A percentile compares a stretch with the other conserved stretches of the same genome.
Conservation (phyloP, 257 asterid species). For the Fraxinus anomala region DNA sequence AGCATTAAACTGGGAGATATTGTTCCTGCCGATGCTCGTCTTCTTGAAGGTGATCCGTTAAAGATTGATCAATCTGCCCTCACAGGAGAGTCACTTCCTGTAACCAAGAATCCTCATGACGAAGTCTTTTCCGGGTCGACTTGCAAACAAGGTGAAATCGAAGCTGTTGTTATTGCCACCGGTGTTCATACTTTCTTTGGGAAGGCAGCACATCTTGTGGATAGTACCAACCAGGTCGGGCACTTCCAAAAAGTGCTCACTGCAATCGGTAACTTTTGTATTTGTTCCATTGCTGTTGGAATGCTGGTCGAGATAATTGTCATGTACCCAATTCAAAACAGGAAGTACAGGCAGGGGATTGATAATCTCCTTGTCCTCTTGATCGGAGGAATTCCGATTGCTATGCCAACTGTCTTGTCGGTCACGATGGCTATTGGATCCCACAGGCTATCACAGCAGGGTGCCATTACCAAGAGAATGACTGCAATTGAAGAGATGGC, state of each 20-base stretch:
- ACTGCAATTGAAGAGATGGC: neutral
- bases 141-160: constrained; percentile 94
- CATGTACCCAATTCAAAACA: constrained; percentile 94
- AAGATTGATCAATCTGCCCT: constrained; percentile 56
- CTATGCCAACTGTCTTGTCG: constrained; percentile 96
- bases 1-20: neutral
- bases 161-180: constrained; percentile 93
- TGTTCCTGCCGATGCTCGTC: neutral
- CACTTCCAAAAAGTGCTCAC: constrained; percentile 98
- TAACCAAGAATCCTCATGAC: constrained; percentile 72
- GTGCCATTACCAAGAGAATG: constrained; percentile 3
- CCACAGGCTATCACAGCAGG: constrained; percentile 54
- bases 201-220: constrained; percentile 97
- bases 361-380: constrained; percentile 93
- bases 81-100: constrained; percentile 95
- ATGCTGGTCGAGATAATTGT: constrained; percentile 84
- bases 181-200: constrained; percentile 99
- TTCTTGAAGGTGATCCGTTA: neutral
- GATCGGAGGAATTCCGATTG: constrained; percentile 98
- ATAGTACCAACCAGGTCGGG: constrained; percentile 96
- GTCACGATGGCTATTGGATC: constrained; percentile 99
- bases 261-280: constrained; percentile 95
- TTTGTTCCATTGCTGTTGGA: constrained; percentile 89
- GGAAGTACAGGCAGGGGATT: constrained; percentile 82
- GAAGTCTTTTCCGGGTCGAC: constrained; percentile 97